Conservation (phyloP, 345 rosid species). For the Iberis pinnata region DNA sequence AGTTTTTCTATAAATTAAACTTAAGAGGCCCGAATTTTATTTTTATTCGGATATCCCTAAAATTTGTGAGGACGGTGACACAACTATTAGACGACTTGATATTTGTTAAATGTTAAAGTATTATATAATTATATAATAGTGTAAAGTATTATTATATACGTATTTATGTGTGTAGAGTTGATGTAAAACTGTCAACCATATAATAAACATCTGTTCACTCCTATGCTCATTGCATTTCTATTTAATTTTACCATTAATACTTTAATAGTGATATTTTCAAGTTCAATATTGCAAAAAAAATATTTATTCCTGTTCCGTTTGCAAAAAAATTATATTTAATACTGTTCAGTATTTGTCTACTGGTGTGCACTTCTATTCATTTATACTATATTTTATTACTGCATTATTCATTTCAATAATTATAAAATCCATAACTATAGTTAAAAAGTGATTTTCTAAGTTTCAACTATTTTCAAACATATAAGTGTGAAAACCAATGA, state of each 20-base stretch:
- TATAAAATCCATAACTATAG: slow-evolving; percentile 7
- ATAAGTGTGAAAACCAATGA: slow-evolving; percentile 5
- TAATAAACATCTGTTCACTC: slow-evolving; percentile 17
- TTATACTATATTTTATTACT: not conserved
- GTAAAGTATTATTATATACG: too few relatives aligned
- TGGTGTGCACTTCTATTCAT: slow-evolving; percentile 7
- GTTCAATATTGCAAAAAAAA: slow-evolving; percentile 8
- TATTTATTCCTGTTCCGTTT: not conserved
- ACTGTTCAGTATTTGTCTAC: slow-evolving; percentile 13
- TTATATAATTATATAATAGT: too few relatives aligned
- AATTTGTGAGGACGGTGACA: too few relatives aligned
- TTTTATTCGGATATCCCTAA: too few relatives aligned
- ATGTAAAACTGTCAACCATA: slow-evolving; percentile 7
- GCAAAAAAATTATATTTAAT: not conserved
- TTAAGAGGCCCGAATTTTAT: too few relatives aligned
- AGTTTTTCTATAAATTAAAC: too few relatives aligned
- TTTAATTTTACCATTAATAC: slow-evolving; percentile 9
- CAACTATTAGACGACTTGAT: too few relatives aligned
- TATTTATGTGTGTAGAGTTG: not conserved
- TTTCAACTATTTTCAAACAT: slow-evolving; percentile 13
- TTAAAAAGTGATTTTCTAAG: slow-evolving; percentile 5
- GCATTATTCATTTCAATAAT: not conserved
- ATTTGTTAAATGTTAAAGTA: too few relatives aligned
- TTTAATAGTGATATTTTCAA: slow-evolving; percentile 21
- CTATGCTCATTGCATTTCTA: slow-evolving; percentile 14